Base-by-base conservation (phyloP, 2,329 filamentous ascomycete species). In the Aulographum hederae region DNA sequence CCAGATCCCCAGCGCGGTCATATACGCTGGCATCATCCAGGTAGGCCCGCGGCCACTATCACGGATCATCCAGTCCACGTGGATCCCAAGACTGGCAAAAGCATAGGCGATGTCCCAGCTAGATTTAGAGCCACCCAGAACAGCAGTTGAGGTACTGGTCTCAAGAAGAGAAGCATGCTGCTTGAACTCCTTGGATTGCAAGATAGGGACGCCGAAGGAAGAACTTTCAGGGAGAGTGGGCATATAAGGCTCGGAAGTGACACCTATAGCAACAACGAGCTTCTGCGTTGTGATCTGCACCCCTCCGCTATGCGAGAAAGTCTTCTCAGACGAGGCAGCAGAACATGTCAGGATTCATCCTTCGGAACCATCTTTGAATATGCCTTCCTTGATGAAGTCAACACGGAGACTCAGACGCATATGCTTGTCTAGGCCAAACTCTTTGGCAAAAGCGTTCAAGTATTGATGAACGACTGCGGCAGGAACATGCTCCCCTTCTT, bases 1-100 rank as follows among this genome's bases (percentile, higher is more conserved):
- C 63, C 68, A 71, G 35, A 63, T 64, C 46, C 73, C 73, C n/a
- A 78, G 45, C 0, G 73, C 73, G 1, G 74, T 78, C 12, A 79
- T 71, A 34, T 69, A 70, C 2, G 65, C 51, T 1, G 67, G 66
- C 0, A 66, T 51, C 48, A 77, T 65, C 61, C 63, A 77, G 0
- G 58, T 54, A 0, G 73, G 69, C 0, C 73, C 71, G 35, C 64
- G 59, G 3, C 69, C 69, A n/a, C 51, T 59, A n/a, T 59, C 52
- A 28, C 69, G 59, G 34, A 76, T 66, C 4, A 75, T 50, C 57
- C 69, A 62, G 32, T 67, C 58, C 6, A 73, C 69, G 32, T 61
- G 51, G 26, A 63, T 57, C 1, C 43, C 39, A 18, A 31, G 31
- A 2, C 39, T 31, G 18, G 43, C 34, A 13, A 33, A 26, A 4